Evolutionary conservation across 257 asterid species (phyloP).

Genomic region (Gentiana straminea): DNA sequence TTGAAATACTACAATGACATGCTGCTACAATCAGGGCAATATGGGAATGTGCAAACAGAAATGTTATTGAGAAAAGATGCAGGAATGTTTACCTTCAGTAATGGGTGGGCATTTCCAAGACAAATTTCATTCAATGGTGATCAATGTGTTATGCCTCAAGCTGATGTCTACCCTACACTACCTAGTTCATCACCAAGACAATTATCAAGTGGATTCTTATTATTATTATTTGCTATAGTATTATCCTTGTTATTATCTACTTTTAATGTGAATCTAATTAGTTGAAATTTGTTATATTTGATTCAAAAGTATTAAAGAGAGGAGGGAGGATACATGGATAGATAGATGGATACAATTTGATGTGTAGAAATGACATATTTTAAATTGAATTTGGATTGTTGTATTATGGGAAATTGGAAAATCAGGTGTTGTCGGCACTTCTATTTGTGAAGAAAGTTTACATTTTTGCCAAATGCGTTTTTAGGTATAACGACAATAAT

Average conservation of each 20-base stretch:
- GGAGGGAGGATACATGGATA: no score
- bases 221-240: background rate
- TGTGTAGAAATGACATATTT: no score
- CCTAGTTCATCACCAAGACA: conserved; percentile 28
- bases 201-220: conserved; percentile 2
- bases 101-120: conserved; percentile 80
- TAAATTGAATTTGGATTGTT: no score
- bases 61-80: conserved; percentile 42
- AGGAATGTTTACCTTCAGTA: conserved; percentile 39
- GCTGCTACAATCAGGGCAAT: conserved; percentile 52
- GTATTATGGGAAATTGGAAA: no score
- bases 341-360: no score
- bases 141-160: conserved; percentile 62
- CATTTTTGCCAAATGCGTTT: no score
- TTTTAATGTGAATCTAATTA: background rate
- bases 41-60: conserved; percentile 74
- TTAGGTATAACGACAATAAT: no score
- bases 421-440: no score
- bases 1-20: conserved; percentile 51
- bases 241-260: conserved; percentile 11
- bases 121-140: conserved; percentile 62
- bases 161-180: conserved; percentile 51
- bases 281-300: no score
- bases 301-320: no score
- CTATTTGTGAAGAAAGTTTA: no score